Evolutionary conservation across 179 eudicot genomes (phyloP).

Genomic region (Amaranthus tricolor): DNA sequence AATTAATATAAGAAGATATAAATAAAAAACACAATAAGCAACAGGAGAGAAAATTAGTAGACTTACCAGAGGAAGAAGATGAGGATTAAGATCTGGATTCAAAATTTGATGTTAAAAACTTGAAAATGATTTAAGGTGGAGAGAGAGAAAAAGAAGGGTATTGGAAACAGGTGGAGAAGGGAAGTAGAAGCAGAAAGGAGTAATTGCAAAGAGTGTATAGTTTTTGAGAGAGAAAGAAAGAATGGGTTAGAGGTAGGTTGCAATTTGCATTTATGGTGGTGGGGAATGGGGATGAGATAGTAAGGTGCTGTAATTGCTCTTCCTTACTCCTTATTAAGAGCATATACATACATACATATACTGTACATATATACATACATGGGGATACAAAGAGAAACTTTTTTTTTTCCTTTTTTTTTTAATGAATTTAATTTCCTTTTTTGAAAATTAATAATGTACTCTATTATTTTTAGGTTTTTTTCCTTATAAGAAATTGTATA

Average conservation of each 20-base stretch:
- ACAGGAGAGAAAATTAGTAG: background rate
- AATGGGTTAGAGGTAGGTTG: conserved; percentile 7
- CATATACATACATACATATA: too few relatives aligned
- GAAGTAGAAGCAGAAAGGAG: conserved; percentile 27
- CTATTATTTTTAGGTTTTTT: too few relatives aligned
- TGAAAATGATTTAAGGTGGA: background rate
- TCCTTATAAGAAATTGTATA: too few relatives aligned
- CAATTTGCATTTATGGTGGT: conserved; percentile 29
- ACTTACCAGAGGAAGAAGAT: background rate
- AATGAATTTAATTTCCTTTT: background rate
- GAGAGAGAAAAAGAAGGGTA: background rate
- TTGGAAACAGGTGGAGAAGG: conserved; percentile 21
- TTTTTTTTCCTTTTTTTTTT: background rate
- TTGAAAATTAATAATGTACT: too few relatives aligned
- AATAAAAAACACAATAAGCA: background rate
- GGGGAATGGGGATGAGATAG: conserved; percentile 28
- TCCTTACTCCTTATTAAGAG: too few relatives aligned
- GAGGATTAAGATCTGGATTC: background rate
- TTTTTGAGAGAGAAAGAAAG: background rate
- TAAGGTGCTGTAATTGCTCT: conserved; percentile 22
- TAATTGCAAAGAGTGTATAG: conserved; percentile 26
- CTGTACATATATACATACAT: too few relatives aligned
- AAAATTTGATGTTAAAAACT: background rate
- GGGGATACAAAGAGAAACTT: conserved; percentile 6
- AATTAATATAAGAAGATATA: background rate